Evolutionary conservation across 495 filamentous ascomycete species (phyloP).

Genomic region (Jackrogersella multiformis): DNA sequence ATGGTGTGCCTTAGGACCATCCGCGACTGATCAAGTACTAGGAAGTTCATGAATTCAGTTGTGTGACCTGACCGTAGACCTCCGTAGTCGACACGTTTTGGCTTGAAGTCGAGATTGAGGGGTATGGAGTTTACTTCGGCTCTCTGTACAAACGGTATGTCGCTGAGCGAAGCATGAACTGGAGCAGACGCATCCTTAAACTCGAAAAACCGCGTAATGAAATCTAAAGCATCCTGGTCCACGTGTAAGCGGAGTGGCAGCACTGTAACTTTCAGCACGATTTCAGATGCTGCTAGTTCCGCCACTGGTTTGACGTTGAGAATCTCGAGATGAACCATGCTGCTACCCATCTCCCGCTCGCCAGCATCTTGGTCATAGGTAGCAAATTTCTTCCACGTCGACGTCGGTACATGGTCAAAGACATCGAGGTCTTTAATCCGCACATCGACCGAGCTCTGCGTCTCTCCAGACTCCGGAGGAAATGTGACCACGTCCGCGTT

Average conservation of each 20-base stretch:
- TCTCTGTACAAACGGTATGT: conserved; percentile 89
- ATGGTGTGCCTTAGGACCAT: conserved; percentile 90
- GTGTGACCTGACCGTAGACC: conserved; percentile 97
- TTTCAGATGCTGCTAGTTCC: conserved; percentile 85
- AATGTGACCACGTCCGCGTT: conserved; percentile 86
- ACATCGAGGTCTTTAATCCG: conserved; percentile 85
- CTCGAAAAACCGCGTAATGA: conserved; percentile 96
- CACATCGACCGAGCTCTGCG: conserved; percentile 85
- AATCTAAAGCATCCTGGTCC: conserved; percentile 97
- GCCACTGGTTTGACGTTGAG: conserved; percentile 86
- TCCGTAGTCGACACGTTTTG: conserved; percentile 93
- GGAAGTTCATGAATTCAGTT: conserved; percentile 99
- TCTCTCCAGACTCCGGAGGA: conserved; percentile 79
- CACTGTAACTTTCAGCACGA: conserved; percentile 85
- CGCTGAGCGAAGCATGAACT: conserved; percentile 63
- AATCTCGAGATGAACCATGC: conserved; percentile 90
- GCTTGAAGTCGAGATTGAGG: conserved; percentile 94
- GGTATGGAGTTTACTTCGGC: conserved; percentile 85
- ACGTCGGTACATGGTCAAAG: conserved; percentile 93
- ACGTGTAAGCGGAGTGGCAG: conserved; percentile 92
- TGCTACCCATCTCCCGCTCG: conserved; percentile 80
- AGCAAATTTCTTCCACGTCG: conserved; percentile 98
- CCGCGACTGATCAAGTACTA: conserved; percentile 87
- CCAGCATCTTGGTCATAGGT: conserved; percentile 91
- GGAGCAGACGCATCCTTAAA: conserved; percentile 84